A percentile compares a stretch with the other conserved stretches of the same genome.
Conservation (phyloP, 148 eudicot genomes). For the Suaeda aralocaspica region DNA sequence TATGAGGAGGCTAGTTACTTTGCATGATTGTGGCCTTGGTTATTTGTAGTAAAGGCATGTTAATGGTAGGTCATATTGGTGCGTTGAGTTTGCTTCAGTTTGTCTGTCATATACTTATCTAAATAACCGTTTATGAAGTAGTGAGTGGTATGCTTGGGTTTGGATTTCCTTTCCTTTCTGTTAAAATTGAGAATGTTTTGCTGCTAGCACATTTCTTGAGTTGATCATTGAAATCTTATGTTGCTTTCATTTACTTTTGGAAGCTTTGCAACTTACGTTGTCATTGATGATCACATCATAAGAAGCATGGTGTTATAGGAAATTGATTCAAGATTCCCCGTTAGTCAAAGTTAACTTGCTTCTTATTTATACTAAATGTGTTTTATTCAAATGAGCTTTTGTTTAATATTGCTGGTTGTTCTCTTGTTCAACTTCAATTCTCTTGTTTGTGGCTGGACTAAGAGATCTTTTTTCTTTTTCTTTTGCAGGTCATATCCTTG, state of each 20-base stretch:
- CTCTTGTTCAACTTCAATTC: not conserved
- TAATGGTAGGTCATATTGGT: no score
- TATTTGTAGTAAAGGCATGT: no score
- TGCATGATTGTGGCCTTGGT: no score
- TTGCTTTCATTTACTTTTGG: no score
- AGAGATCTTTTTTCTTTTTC: constrained; percentile 1
- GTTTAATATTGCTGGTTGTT: not conserved
- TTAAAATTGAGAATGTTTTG: no score
- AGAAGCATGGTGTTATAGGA: no score
- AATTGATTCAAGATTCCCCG: not conserved
- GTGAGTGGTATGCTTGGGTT: not conserved
- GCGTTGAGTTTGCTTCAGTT: not conserved
- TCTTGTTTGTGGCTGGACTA: constrained; percentile 9
- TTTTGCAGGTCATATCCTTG: constrained; percentile 96
- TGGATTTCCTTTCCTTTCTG: not conserved
- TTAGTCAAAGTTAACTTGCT: not conserved
- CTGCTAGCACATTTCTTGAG: no score
- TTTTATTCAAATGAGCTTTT: not conserved
- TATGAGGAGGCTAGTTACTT: no score
- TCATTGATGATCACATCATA: not conserved
- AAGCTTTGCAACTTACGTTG: not conserved
- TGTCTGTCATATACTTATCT: not conserved
- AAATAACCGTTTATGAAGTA: not conserved
- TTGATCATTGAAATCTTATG: no score
- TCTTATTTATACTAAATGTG: not conserved